Evolutionary conservation across 176 grass and related monocot species (phyloP), one percentile per base, ranked within the genome.

Genomic region (Ampelocalamus luodianensis): DNA sequence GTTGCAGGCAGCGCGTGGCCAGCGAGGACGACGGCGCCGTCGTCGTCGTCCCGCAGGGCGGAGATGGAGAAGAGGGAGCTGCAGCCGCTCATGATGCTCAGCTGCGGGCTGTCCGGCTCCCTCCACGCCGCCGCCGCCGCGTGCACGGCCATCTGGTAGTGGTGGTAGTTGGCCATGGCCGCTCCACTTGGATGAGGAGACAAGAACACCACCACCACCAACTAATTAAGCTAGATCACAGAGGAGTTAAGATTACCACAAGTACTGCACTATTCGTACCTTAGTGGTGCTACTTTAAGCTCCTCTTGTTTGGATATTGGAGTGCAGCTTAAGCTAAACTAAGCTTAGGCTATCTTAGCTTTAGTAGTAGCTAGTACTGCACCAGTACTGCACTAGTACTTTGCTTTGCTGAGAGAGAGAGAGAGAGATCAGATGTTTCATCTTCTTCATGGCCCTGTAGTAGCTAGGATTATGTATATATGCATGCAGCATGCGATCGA

Each of bases 61-160:
- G 89, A 87, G 80, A 91, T 87, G 69, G 89, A 87, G 85, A 91
- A 91, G 68, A 91, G 89, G 51, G 89, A 91, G 85, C 89, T 91
- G 76, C 89, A 91, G 34, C 85, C 85, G 24, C 89, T 91, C 60
- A 84, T 48, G 62, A 87, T 60, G 85, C 85, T 87, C 69, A 83
- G 51, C 85, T 87, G 85, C 62, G 89, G 89, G 76, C 85, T 91
- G 29, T 91, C 85, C 62, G 89, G 85, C 68, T 79, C 84, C 84
- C 89, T 90, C 89, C 74, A 71, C 40, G 68, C 58, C 8, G 64
- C 86, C 8, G 74, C 72, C 0, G 79, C 64, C 16, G 86, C 63
- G 22, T 48, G 78, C 62, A 81, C 68, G 4, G 84, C 84, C 68
- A 79, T 90, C 74, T 75, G 85, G 51, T 83, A 90, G 79, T 65